These are phyloP conservation scores for Monilinia aucupariae DNA, from an alignment of 2,329 filamentous ascomycete species.

Conservation along the genomic window DNA sequence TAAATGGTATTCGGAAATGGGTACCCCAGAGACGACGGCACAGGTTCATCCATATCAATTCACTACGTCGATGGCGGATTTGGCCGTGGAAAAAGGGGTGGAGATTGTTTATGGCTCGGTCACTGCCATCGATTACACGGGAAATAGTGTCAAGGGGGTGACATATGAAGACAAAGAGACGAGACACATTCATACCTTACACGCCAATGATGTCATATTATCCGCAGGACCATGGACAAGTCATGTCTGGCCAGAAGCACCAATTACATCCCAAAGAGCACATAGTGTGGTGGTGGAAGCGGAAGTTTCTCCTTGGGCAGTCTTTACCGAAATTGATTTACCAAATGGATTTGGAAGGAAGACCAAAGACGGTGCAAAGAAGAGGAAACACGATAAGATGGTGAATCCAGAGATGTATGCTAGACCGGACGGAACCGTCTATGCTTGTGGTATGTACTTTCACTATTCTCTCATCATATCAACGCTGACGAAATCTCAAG, in stretches of 20 bases:
- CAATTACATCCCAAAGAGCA: conserved; percentile 54
- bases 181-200: conserved; percentile 43
- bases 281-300: conserved; percentile 62
- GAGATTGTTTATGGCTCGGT: conserved; percentile 65
- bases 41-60: conserved; percentile 93
- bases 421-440: conserved; percentile 80
- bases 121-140: conserved; percentile 56
- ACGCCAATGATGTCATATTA: conserved; percentile 43
- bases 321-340: conserved; percentile 82
- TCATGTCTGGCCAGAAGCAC: conserved; percentile 50
- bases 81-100: conserved; percentile 66
- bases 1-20: conserved; percentile 75
- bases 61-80: conserved; percentile 73
- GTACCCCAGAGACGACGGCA: conserved; percentile 71
- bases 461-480: neutral
- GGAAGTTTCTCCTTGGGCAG: conserved; percentile 64
- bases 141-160: conserved; percentile 61
- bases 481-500: conserved; percentile 33
- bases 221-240: conserved; percentile 58
- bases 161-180: conserved; percentile 53
- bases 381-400: conserved; percentile 51
- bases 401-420: conserved; percentile 93
- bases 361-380: conserved; percentile 44
- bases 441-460: conserved; percentile 69
- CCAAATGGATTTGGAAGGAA: conserved; percentile 57